A percentile compares a stretch with the other conserved stretches of the same genome.
These are phyloP conservation scores for Protomyces arabidopsidicola DNA, from an alignment of 1,139 yeast species.

Conservation along the genomic window DNA sequence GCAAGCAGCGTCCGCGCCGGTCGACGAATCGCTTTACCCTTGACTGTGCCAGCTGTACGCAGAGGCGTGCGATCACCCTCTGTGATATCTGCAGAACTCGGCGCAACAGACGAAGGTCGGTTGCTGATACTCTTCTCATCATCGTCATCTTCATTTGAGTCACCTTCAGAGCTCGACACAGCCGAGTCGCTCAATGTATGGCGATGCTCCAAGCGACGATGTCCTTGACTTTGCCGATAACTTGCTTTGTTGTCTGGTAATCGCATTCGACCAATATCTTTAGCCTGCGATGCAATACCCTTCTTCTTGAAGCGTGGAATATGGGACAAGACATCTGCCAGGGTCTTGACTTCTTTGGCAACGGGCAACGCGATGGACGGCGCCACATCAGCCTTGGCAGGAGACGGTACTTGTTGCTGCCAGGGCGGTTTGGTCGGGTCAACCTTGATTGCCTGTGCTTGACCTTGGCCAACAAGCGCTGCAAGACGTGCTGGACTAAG, in stretches of 20 bases:
- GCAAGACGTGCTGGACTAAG: constrained; percentile 48
- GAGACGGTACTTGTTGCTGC: background rate
- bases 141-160: background rate
- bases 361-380: background rate
- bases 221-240: background rate
- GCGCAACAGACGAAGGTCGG: background rate
- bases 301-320: constrained; percentile 23
- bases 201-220: background rate
- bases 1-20: background rate
- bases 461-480: background rate
- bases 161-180: background rate
- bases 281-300: background rate
- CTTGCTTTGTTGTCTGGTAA: background rate
- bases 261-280: constrained; percentile 16
- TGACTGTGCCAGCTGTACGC: background rate
- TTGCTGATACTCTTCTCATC: background rate
- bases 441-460: background rate
- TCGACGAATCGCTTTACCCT: background rate
- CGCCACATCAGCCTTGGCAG: background rate
- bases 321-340: constrained; percentile 4
- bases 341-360: constrained; percentile 2
- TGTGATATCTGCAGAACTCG: background rate
- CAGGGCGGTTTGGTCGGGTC: background rate
- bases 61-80: background rate
- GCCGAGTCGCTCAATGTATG: background rate